Evolutionary conservation across 2,329 filamentous ascomycete species (phyloP).

Genomic region (Metarhizium rileyi): DNA sequence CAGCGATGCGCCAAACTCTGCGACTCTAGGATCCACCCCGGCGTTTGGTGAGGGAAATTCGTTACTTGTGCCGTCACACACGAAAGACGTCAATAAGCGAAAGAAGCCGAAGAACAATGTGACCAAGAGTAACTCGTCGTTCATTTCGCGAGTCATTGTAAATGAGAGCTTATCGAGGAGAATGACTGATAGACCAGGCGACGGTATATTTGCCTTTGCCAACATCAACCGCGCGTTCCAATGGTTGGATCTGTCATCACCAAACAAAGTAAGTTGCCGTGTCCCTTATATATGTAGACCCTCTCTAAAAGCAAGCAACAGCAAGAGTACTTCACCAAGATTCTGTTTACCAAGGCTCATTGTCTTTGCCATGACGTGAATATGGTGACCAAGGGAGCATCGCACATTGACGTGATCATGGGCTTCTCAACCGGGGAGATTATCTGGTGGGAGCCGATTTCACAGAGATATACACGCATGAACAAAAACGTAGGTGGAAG

Average conservation of each 20-base stretch:
- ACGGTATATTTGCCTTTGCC: slow-evolving; percentile 82
- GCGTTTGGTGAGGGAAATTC: slow-evolving; percentile 83
- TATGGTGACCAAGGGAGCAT: slow-evolving; percentile 62
- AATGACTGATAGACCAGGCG: slow-evolving; percentile 64
- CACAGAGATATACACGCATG: slow-evolving; percentile 86
- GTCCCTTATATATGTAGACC: neutral
- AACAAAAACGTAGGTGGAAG: slow-evolving; percentile 74
- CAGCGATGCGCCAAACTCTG: slow-evolving; percentile 36
- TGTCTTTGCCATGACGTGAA: slow-evolving; percentile 94
- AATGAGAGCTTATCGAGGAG: slow-evolving; percentile 74
- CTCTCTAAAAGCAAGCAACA: slow-evolving; percentile 22
- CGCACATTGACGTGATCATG: slow-evolving; percentile 85
- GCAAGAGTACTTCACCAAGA: slow-evolving; percentile 88
- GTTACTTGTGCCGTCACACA: slow-evolving; percentile 50
- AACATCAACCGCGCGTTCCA: slow-evolving; percentile 95
- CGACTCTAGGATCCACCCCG: slow-evolving; percentile 40
- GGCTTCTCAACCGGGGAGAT: slow-evolving; percentile 95
- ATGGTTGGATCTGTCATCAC: slow-evolving; percentile 82
- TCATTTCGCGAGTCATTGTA: slow-evolving; percentile 91
- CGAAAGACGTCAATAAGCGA: slow-evolving; percentile 68
- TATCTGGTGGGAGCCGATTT: slow-evolving; percentile 97
- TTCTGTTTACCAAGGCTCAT: slow-evolving; percentile 93
- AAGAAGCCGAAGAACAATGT: slow-evolving; percentile 98
- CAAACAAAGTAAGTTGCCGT: slow-evolving; percentile 46
- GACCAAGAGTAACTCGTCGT: slow-evolving; percentile 96